phyloP scores from a whole-genome alignment of 2,329 filamentous ascomycete genomes.

The Ascochyta clinopodiicola region DNA sequence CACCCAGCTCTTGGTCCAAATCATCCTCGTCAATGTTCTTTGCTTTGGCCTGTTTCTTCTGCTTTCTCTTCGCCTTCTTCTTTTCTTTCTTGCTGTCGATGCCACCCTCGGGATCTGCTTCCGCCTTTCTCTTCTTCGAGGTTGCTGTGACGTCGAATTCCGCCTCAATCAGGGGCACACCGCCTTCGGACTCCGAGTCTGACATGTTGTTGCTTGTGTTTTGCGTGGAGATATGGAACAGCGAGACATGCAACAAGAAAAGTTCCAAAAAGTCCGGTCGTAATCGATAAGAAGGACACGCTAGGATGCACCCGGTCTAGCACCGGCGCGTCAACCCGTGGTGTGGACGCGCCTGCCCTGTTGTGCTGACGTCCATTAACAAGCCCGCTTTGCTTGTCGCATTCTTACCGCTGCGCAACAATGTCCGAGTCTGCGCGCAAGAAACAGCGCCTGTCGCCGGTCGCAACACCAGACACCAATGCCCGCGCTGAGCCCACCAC shows the following conservation, averaged over 20 bases:
- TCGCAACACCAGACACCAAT: conserved; percentile 32
- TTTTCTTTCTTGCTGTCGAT: conserved; percentile 44
- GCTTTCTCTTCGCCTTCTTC: conserved; percentile 53
- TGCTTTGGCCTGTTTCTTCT: conserved; percentile 64
- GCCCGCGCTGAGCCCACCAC: conserved; percentile 35
- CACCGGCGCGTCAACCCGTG: conserved; percentile 21
- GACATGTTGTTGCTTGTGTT: conserved; percentile 49
- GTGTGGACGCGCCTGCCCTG: conserved; percentile 26
- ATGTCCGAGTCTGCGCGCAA: conserved; percentile 50
- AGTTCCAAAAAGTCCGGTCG: conserved; percentile 26
- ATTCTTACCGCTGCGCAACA: conserved; percentile 12
- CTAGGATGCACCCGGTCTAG: conserved; percentile 4
- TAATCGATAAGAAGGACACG: conserved; percentile 40
- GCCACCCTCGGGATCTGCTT: conserved; percentile 37
- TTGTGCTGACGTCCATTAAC: conserved; percentile 26
- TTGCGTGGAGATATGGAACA: conserved; percentile 25
- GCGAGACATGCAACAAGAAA: conserved; percentile 26
- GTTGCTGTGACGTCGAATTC: conserved; percentile 43
- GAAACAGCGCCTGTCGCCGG: conserved; percentile 42
- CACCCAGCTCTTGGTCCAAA: conserved; percentile 56
- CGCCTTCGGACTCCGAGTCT: conserved; percentile 52
- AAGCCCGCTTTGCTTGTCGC: conserved; percentile 18
- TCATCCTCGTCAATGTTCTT: conserved; percentile 70
- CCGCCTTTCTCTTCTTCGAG: conserved; percentile 54
- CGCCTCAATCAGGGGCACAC: conserved; percentile 54